Base-by-base conservation (phyloP, 1,284 basidiomycete species). In the Cerioporus squamosus region DNA sequence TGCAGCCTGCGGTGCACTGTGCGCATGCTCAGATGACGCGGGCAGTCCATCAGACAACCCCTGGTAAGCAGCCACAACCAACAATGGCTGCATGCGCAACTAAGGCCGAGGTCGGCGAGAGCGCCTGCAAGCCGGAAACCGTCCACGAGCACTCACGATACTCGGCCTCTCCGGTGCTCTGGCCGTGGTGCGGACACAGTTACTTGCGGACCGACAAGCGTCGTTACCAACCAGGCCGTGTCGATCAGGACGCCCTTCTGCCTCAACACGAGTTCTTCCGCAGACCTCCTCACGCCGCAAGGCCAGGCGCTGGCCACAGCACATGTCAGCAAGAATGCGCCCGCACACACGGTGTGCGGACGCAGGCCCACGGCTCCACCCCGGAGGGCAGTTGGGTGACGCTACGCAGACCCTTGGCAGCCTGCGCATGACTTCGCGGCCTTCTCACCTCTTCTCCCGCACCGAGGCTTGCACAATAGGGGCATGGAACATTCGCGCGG, bases 91-190 rank as follows among this genome's bases (percentile, higher is more conserved):
- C 51, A 45, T 46, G 50, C 33, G 29, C 60, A 54, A 62, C 57
- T 42, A 49, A 39, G 42, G n/a, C 61, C 54, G 57, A 57, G 39
- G 15, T 29, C 49, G 26, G 39, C 12, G 24, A 31, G 36, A 14
- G 31, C 38, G 17, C 49, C 24, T 24, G 36, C 17, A 9, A 6
- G 26, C 39, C 51, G 29, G 38, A 50, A 50, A 59, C 57, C 36
- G 48, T 36, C 51, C 47, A 54, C 49, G 58, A 57, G 55, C 45
- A 58, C 55, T 17, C 53, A 55, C 61, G 57, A 63, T 54, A 44
- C 48, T 62, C 56, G 53, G 53, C 38, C 44, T 31, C 43, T 20
- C 55, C 44, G 47, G 29, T 18, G 48, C 57, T 36, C 7, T 52
- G 44, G 48, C 15, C 20, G 40, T 23, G 49, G 9, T 20, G 45